Base-by-base conservation (phyloP, 202 grass and related monocot species). In the Digitaria exilis region DNA sequence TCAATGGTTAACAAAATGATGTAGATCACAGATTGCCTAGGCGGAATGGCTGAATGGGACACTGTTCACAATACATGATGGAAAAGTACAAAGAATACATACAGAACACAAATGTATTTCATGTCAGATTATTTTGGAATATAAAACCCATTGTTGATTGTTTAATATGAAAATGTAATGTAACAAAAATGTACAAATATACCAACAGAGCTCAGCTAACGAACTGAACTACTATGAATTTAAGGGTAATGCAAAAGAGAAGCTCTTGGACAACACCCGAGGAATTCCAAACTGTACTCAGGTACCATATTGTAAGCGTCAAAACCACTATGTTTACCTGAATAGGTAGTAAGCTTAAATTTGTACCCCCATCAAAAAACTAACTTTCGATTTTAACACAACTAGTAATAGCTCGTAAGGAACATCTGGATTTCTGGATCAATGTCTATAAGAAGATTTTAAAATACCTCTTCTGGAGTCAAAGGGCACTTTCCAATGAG, bases 401-500 rank as follows among this genome's bases (percentile, higher is more conserved):
- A 50, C 51, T 76, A 35, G n/a, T 48, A 62, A 45, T 44, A 45
- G 14, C 7, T 56, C 46, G 28, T 57, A 14, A 82, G 31, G 65
- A 57, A 79, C 48, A 86, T 79, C 39, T 55, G 18, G 46, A 79
- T 67, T 13, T 83, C 39, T 55, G 22, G 46, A 79, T 60, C 17
- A 79, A 75, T 65, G 59, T 63, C 15, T 68, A 48, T 14, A 75
- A 51, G 68, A 60, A 45, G 57, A 70, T 81, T 59, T 81, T 59
- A 17, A 57, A 57, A 52, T 93, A 95, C 95, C 95, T 98, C 92
- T 93, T 98, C 92, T 80, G 95, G 92, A 82, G 95, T 98, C 76
- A 98, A 98, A 75, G 95, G 95, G 67, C 95, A 98, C 80, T 95
- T 95, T 58, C 95, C 95, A 49, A 93, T 88, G 16, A 91, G 69